Base-by-base conservation (phyloP, 2,329 filamentous ascomycete species). In the Hypoxylon sp. region DNA sequence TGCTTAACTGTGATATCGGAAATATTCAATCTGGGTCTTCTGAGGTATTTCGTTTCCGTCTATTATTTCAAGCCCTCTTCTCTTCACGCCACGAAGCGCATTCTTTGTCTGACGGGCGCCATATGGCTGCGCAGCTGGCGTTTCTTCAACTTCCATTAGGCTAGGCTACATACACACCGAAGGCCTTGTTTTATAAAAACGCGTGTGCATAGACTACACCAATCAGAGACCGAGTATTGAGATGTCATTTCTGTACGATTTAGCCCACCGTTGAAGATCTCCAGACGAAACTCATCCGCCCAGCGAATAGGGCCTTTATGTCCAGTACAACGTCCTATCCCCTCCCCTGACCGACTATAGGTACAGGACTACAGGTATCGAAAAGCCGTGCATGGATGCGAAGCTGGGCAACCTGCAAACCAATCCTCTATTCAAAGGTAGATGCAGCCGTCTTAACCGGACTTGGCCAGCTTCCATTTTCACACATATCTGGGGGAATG, bases 401-500 rank as follows among this genome's bases (percentile, higher is more conserved):
- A 60, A 62, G 63, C 60, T 63, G 59, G 21, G 49, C 49, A 49
- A 43, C 38, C 62, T 70, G 61, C 58, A 50, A 65, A 50, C 64
- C 36, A 58, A 43, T 65, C 59, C 30, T 55, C 56, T 64, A 65
- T 66, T 65, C 57, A 46, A 57, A 65, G 45, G 52, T 53, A 41
- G 25, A 43, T 32, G 53, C 43, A 53, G 50, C 68, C 68, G 68
- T 68, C 65, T 68, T 67, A 71, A 68, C 68, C 68, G 65, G 68
- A 71, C 65, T 60, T 61, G 65, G 62, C 62, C 65, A 69, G 58
- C 68, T 67, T 60, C 62, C 60, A 62, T 67, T 67, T 71, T 66
- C 67, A 65, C 67, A 62, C 69, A 58, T 41, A 72, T 62, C 65
- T 64, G 58, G 61, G 61, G 59, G 66, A 72, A 69, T 68, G 68